These are phyloP conservation scores for Jatropha podagrica DNA, from an alignment of 441 rosid genomes.

Conservation along the genomic window DNA sequence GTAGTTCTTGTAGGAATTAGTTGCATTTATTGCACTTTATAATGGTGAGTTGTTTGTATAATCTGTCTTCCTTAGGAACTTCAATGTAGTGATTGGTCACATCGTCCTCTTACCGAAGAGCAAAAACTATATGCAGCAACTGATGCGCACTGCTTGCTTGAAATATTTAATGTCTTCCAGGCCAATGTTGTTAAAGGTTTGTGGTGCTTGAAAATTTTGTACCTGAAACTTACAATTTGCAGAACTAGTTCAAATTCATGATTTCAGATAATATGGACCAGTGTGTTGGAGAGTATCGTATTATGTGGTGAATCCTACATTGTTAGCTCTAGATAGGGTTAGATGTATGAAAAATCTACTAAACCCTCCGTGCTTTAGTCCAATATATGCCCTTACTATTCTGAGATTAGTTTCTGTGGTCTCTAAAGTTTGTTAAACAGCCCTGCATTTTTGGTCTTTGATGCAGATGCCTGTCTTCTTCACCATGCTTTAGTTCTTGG, in stretches of 20 bases:
- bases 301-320: neutral
- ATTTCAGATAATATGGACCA: neutral
- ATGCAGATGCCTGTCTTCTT: neutral
- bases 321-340: neutral
- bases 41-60: slow-evolving; percentile 28
- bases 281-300: neutral
- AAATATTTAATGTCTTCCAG: slow-evolving; percentile 56
- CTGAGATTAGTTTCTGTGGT: neutral
- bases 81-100: slow-evolving; percentile 98
- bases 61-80: slow-evolving; percentile 63
- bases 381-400: neutral
- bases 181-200: slow-evolving; percentile 51
- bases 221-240: slow-evolving; percentile 5
- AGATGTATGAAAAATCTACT: neutral
- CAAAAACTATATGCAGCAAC: slow-evolving; percentile 81
- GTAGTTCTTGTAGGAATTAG: slow-evolving; percentile 8
- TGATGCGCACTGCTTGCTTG: slow-evolving; percentile 89
- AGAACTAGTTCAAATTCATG: neutral
- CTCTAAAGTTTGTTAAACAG: neutral
- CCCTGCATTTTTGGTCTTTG: neutral
- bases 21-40: slow-evolving; percentile 15
- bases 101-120: slow-evolving; percentile 88
- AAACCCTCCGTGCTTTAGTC: neutral
- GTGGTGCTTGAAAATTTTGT: slow-evolving; percentile 26
- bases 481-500: neutral